These are phyloP conservation scores for Tetradesmus obliquus DNA, from an alignment of 139 green algal genomes.

Conservation along the genomic window DNA sequence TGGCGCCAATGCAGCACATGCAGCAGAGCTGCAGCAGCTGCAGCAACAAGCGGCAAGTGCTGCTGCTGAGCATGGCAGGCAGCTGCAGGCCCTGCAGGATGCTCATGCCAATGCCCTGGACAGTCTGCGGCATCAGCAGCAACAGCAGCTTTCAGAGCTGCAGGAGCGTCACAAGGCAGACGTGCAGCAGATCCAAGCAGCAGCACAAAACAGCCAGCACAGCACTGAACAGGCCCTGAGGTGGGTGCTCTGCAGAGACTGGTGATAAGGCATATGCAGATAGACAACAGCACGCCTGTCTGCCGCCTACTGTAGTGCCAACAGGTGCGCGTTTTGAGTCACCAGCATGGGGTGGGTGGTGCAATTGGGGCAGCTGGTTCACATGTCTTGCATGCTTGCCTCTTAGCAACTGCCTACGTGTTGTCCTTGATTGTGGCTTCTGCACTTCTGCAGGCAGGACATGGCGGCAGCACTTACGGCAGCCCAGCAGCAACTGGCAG, in stretches of 20 bases:
- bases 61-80: conserved; percentile 18
- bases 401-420: no score
- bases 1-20: conserved; percentile 13
- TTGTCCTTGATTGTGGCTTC: background rate
- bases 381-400: no score
- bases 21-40: conserved; percentile 17
- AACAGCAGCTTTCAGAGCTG: conserved; percentile 20
- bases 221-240: background rate
- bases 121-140: background rate
- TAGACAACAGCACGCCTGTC: background rate
- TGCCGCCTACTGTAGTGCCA: no score
- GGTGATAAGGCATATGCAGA: background rate
- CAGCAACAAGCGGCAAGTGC: background rate
- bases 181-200: conserved; percentile 1
- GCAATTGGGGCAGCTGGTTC: no score
- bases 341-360: no score
- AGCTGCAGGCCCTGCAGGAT: conserved; percentile 7
- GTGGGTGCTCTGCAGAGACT: background rate
- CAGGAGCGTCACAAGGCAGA: background rate
- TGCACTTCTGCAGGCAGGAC: conserved; percentile 27
- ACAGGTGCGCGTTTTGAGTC: no score
- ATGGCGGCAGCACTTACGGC: conserved; percentile 4
- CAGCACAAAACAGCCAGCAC: background rate
- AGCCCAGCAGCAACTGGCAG: background rate
- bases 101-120: background rate